A percentile compares a stretch with the other conserved stretches of the same genome.
Evolutionary conservation across 2,329 filamentous ascomycete species (phyloP).

Genomic region (Falciphora oryzae): DNA sequence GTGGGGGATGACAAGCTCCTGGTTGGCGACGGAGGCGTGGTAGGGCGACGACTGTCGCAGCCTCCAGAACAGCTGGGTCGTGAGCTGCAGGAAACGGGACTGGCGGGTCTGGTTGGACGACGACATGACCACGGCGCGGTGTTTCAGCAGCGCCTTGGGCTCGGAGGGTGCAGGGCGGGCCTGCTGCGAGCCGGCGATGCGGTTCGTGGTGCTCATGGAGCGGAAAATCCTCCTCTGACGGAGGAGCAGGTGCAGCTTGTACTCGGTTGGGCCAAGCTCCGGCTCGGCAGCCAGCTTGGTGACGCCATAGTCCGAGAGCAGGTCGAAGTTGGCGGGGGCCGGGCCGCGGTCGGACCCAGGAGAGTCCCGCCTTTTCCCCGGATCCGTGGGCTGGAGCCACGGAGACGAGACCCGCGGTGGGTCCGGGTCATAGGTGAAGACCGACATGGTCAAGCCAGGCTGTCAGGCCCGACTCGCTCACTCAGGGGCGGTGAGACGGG

Average conservation of each 20-base stretch:
- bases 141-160: slow-evolving; percentile 21
- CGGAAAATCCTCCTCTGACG: slow-evolving; percentile 70
- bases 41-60: slow-evolving; percentile 92
- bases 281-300: slow-evolving; percentile 82
- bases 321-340: slow-evolving; percentile 24
- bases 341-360: slow-evolving; percentile 17
- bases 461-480: background rate
- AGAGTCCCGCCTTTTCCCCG: slow-evolving; percentile 30
- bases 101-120: slow-evolving; percentile 61
- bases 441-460: slow-evolving; percentile 61
- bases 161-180: slow-evolving; percentile 22
- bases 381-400: slow-evolving; percentile 62
- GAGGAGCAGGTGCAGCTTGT: slow-evolving; percentile 87
- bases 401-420: slow-evolving; percentile 85
- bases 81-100: slow-evolving; percentile 81
- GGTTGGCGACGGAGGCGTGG: slow-evolving; percentile 70
- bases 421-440: slow-evolving; percentile 91
- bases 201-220: slow-evolving; percentile 57
- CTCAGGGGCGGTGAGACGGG: background rate
- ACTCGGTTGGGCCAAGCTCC: slow-evolving; percentile 90
- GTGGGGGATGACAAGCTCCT: slow-evolving; percentile 65
- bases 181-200: slow-evolving; percentile 25
- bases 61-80: slow-evolving; percentile 91
- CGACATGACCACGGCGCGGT: slow-evolving; percentile 16
- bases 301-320: slow-evolving; percentile 57